Base-by-base conservation (phyloP, 2,329 filamentous ascomycete genomes). In the Fusarium transvaalense region DNA sequence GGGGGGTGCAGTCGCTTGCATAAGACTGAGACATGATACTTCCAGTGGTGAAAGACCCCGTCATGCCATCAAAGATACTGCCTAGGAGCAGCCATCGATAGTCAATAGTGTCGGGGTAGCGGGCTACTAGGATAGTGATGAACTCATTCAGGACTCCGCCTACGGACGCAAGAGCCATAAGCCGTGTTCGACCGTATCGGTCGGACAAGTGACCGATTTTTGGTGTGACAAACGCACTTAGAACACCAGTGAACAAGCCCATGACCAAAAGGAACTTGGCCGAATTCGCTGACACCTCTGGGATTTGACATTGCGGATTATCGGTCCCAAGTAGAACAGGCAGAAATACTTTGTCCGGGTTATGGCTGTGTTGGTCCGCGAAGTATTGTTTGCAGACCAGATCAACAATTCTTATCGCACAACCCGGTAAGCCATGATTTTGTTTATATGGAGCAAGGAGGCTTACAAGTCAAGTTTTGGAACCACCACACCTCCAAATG, bases 311-410 rank as follows among this genome's bases (percentile, higher is more conserved):
- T 79, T 97, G 91, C 6, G 88, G 85, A 75, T 97, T 94, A 43
- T 92, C 87, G 31, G 80, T 86, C 5, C 90, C 91, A 29, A 91
- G 84, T 6, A 92, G 75, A 5, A 94, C 84, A 0, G 92, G 91
- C 1, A 85, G 76, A 75, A 90, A 85, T 9, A 83, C 84, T 69
- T 88, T 88, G 27, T 79, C 81, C 1, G 91, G 89, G 66, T 92
- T 84, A 10, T 79, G 70, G 6, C 84, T 76, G 10, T 86, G 83
- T 76, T 86, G 82, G 72, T 97, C 91, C 25, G 89, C 85, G 69
- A 96, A 91, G 78, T 97, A 97, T 64, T 92, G 86, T 66, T 89
- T 88, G 78, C 96, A 99, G 53, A 98, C 88, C 29, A 99, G 84
- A 60, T 90, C 86, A 64, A 97, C 85, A 66, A 97, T 93, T 27